Evolutionary conservation across 1,139 yeast genomes (phyloP).

Genomic region (Pneumocystis carinii): DNA sequence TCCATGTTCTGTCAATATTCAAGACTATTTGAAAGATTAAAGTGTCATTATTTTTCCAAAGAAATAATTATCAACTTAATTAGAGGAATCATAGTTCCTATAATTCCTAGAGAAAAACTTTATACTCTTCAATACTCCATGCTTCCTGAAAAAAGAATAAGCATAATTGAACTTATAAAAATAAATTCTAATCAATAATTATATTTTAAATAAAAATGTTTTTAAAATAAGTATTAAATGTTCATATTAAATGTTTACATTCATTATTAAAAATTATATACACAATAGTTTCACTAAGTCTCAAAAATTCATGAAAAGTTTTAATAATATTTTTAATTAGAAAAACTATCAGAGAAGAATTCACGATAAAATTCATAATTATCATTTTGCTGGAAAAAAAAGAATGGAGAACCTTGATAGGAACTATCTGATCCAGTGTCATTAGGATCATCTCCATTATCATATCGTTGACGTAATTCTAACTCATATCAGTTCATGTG

Average conservation of each 20-base stretch:
- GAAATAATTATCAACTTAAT: slow-evolving; percentile 28
- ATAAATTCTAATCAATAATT: background rate
- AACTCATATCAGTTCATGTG: slow-evolving; percentile 18
- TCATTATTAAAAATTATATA: background rate
- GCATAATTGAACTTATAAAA: background rate
- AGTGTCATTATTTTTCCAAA: slow-evolving; percentile 31
- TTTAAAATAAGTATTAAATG: background rate
- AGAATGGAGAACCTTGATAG: slow-evolving; percentile 3
- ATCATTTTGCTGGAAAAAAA: slow-evolving; percentile 2
- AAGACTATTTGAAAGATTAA: slow-evolving; percentile 29
- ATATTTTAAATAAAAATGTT: background rate
- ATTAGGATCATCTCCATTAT: slow-evolving; percentile 41
- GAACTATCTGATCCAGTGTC: slow-evolving; percentile 13
- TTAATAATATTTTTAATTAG: background rate
- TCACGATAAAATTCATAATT: slow-evolving; percentile 4
- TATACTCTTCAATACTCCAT: slow-evolving; percentile 37
- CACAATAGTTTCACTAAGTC: background rate
- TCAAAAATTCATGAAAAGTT: background rate
- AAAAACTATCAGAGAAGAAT: slow-evolving; percentile 6
- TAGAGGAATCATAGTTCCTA: slow-evolving; percentile 33
- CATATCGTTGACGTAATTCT: slow-evolving; percentile 50
- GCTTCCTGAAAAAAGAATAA: slow-evolving; percentile 30
- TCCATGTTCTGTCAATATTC: slow-evolving; percentile 37
- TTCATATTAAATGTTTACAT: background rate
- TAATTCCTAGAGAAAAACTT: slow-evolving; percentile 31